Percentiles rank a stretch among this genome's conserved stretches.
These are phyloP conservation scores for Ustilago loliicola DNA, from an alignment of 1,284 basidiomycete species.

Conservation along the genomic window DNA sequence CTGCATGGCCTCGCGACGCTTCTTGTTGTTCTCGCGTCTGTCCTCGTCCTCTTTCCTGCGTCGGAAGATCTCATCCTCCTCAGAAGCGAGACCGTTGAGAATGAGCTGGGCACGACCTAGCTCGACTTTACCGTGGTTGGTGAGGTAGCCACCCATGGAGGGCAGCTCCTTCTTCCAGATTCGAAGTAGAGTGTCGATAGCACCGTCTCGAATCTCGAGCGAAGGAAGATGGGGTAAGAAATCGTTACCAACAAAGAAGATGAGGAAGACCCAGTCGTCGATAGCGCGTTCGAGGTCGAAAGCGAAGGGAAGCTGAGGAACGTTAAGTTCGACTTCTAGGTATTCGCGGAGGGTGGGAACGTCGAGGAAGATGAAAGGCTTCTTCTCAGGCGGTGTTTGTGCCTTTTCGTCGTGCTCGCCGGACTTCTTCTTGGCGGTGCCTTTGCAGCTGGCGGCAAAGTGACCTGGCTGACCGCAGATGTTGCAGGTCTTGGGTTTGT, in stretches of 20 bases:
- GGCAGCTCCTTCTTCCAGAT: constrained; percentile 95
- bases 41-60: constrained; percentile 91
- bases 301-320: constrained; percentile 82
- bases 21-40: constrained; percentile 83
- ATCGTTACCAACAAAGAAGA: constrained; percentile 99
- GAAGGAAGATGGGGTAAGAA: constrained; percentile 98
- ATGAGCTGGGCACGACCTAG: constrained; percentile 90
- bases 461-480: constrained; percentile 95
- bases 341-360: constrained; percentile 95
- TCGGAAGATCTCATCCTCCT: constrained; percentile 96
- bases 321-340: constrained; percentile 92
- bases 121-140: constrained; percentile 91
- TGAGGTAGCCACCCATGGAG: constrained; percentile 95
- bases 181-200: constrained; percentile 93
- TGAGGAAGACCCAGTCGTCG: constrained; percentile 99
- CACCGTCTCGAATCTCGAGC: constrained; percentile 98
- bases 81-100: constrained; percentile 88
- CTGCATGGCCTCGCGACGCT: constrained; percentile 80
- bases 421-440: constrained; percentile 66
- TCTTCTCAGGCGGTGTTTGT: constrained; percentile 77
- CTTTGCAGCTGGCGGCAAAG: constrained; percentile 88
- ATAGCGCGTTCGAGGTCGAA: constrained; percentile 96
- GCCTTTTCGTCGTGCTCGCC: constrained; percentile 73
- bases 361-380: constrained; percentile 99
- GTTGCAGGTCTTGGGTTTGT: constrained; percentile 78